Conservation (phyloP, 345 rosid genomes). For the Citrus glauca region DNA sequence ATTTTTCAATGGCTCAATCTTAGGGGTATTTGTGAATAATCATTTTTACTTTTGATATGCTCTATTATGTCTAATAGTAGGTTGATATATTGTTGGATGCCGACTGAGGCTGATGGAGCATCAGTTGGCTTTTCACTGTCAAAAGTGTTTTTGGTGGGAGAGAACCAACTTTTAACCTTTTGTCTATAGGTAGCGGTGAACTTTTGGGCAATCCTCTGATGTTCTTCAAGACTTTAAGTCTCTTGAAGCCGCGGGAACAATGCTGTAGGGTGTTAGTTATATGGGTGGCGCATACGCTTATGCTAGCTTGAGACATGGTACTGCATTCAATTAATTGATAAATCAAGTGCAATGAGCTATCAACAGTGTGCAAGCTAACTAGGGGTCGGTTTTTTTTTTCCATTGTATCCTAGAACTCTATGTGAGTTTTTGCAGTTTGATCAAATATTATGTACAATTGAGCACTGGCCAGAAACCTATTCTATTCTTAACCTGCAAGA, state of each 20-base stretch:
- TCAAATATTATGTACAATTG: too few species aligned
- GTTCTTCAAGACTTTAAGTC: background rate
- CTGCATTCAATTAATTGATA: background rate
- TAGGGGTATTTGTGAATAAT: background rate
- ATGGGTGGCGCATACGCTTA: background rate
- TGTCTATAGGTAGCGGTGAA: background rate
- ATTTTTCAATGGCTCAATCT: background rate
- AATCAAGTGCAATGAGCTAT: background rate
- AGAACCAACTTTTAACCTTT: background rate
- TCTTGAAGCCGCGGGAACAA: background rate
- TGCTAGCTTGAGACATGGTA: background rate
- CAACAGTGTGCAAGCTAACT: too few species aligned
- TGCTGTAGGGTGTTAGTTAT: background rate
- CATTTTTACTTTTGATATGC: background rate
- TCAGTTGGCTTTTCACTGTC: background rate
- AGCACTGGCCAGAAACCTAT: too few species aligned
- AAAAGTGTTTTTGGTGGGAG: background rate
- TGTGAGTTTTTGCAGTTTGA: too few species aligned
- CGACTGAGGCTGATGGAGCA: background rate
- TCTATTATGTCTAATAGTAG: background rate
- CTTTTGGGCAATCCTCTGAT: background rate
- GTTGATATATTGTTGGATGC: background rate
- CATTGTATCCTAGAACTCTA: too few species aligned
- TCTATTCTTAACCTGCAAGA: too few species aligned
- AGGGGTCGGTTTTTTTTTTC: too few species aligned